Percentiles rank a stretch among this genome's conserved stretches.
phyloP scores from a whole-genome alignment of 176 grass and related monocot genomes.

The Phoenix roebelenii region DNA sequence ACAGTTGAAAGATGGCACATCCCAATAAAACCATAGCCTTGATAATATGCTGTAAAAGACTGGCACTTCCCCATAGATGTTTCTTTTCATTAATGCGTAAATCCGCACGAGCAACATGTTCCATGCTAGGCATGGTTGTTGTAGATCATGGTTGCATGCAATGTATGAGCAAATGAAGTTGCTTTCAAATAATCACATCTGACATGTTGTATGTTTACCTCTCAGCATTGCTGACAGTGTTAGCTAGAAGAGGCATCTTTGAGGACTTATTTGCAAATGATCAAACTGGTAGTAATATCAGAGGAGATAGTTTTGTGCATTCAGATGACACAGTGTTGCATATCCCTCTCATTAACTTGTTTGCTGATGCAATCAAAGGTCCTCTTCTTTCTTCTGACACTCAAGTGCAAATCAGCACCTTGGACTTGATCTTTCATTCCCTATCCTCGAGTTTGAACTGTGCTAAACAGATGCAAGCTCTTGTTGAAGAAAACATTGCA shows the following conservation, averaged over 20 bases:
- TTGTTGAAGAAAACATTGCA: constrained; percentile 68
- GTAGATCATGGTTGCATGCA: no score
- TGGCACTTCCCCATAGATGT: no score
- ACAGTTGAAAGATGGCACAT: no score
- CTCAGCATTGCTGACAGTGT: constrained; percentile 77
- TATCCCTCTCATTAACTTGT: constrained; percentile 44
- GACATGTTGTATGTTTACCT: constrained; percentile 22
- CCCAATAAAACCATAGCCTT: no score
- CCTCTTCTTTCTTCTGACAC: constrained; percentile 72
- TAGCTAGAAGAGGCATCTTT: constrained; percentile 51
- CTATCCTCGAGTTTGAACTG: constrained; percentile 50
- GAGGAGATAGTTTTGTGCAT: constrained; percentile 27
- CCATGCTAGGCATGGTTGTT: no score
- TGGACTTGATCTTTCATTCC: constrained; percentile 85
- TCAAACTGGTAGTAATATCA: constrained; percentile 21
- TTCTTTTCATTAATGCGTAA: no score
- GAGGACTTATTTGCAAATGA: constrained; percentile 32
- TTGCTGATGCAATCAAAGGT: constrained; percentile 92
- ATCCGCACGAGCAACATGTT: no score
- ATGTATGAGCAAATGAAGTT: not conserved
- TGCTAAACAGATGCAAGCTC: constrained; percentile 50
- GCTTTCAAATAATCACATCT: not conserved
- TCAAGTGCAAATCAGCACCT: constrained; percentile 62
- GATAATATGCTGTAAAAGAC: no score
- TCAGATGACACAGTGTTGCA: constrained; percentile 19